Evolutionary conservation across 257 asterid genomes (phyloP).

Genomic region (Gynochthodes officinalis): DNA sequence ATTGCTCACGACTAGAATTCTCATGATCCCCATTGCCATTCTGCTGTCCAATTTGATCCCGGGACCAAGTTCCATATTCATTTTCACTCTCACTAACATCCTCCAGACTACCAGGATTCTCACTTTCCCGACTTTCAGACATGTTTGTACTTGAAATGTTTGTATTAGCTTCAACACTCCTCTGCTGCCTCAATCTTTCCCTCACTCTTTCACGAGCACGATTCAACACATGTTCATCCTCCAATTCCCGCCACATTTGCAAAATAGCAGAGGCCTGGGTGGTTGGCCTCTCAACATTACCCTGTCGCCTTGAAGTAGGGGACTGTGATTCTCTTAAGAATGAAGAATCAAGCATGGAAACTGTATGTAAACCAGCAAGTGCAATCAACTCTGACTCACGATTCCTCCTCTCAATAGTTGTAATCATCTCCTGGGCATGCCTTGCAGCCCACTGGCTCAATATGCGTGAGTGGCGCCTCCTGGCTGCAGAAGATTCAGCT

Average conservation of each 20-base stretch:
- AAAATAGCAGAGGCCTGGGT: slow-evolving; percentile 76
- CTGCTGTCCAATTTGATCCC: slow-evolving; percentile 39
- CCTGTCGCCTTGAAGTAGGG: slow-evolving; percentile 73
- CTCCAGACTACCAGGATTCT: slow-evolving; percentile 52
- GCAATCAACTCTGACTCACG: slow-evolving; percentile 90
- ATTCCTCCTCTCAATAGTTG: slow-evolving; percentile 82
- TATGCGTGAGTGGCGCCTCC: slow-evolving; percentile 83
- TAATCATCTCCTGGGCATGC: slow-evolving; percentile 88
- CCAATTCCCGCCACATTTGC: slow-evolving; percentile 96
- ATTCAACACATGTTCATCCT: slow-evolving; percentile 65
- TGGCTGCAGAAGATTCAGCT: slow-evolving; percentile 94
- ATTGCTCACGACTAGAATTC: slow-evolving; percentile 80
- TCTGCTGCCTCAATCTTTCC: slow-evolving; percentile 70
- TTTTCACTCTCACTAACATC: slow-evolving; percentile 66
- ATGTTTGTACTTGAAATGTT: slow-evolving; percentile 38
- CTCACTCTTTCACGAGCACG: slow-evolving; percentile 72
- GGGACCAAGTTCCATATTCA: slow-evolving; percentile 59
- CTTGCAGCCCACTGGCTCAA: slow-evolving; percentile 87
- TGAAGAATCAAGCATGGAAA: slow-evolving; percentile 80
- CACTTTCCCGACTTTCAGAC: slow-evolving; percentile 57
- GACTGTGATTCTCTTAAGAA: slow-evolving; percentile 84
- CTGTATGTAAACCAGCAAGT: slow-evolving; percentile 81
- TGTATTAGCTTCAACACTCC: slow-evolving; percentile 53
- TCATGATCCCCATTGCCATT: slow-evolving; percentile 48
- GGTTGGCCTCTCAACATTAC: slow-evolving; percentile 71